phyloP scores from a whole-genome alignment of 441 rosid species.

The Melastoma candidum region DNA sequence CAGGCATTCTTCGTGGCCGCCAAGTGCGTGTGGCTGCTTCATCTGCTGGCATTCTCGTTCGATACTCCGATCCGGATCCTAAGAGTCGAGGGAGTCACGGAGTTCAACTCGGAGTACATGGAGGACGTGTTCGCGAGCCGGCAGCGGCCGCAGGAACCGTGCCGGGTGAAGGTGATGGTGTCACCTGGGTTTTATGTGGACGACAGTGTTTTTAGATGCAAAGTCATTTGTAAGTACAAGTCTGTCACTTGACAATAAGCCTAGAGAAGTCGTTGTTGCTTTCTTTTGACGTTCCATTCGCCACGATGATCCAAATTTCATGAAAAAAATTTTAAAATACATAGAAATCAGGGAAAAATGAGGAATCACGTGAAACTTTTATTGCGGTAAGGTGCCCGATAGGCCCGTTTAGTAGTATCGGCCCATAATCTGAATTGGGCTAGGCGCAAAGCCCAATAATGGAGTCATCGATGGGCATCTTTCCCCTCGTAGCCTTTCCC shows the following conservation, averaged over 20 bases:
- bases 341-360: too few species aligned
- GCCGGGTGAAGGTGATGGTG: conserved; percentile 75
- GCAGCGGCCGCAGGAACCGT: conserved; percentile 34
- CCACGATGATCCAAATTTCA: too few species aligned
- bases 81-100: conserved; percentile 69
- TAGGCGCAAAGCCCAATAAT: too few species aligned
- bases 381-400: too few species aligned
- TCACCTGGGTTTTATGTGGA: conserved; percentile 88
- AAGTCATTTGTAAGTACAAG: conserved; percentile 81
- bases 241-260: conserved; percentile 17
- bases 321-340: too few species aligned
- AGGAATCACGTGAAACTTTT: too few species aligned
- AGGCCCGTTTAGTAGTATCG: too few species aligned
- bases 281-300: too few species aligned
- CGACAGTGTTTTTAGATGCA: conserved; percentile 69
- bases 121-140: conserved; percentile 68
- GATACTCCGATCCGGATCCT: conserved; percentile 54
- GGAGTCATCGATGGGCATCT: too few species aligned
- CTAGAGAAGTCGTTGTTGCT: too few species aligned
- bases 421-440: too few species aligned
- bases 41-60: conserved; percentile 91
- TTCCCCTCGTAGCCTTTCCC: too few species aligned
- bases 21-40: conserved; percentile 89
- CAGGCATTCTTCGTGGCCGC: conserved; percentile 85
- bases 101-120: conserved; percentile 69